Evolutionary conservation across 345 rosid species (phyloP).

Genomic region (Firmiana major): DNA sequence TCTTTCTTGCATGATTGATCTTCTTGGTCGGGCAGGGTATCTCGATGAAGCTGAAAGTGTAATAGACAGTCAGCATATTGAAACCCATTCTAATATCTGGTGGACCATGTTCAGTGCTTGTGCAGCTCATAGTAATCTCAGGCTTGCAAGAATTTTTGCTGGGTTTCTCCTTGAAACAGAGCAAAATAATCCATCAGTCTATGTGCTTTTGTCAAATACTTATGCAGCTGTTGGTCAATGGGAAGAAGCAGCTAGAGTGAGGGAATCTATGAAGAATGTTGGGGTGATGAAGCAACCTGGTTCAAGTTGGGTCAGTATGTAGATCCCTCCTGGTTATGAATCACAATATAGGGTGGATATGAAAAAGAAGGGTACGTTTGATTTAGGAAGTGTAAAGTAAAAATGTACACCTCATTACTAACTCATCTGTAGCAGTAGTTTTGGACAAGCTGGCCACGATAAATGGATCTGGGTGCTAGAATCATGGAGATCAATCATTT

Average conservation of each 20-base stretch:
- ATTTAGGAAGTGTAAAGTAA: background rate
- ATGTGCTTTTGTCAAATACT: conserved; percentile 62
- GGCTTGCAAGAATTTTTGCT: conserved; percentile 55
- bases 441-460: background rate
- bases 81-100: conserved; percentile 36
- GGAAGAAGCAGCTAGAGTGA: conserved; percentile 65
- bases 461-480: background rate
- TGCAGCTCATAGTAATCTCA: conserved; percentile 64
- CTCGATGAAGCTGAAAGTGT: conserved; percentile 60
- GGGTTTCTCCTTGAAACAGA: conserved; percentile 49
- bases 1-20: conserved; percentile 67
- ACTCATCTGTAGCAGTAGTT: background rate
- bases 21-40: conserved; percentile 71
- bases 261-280: conserved; percentile 35
- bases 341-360: background rate
- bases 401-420: background rate
- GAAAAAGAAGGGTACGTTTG: background rate
- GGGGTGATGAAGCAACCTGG: conserved; percentile 57
- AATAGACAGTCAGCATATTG: conserved; percentile 29
- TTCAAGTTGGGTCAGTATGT: conserved; percentile 58
- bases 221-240: conserved; percentile 76
- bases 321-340: background rate
- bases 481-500: background rate
- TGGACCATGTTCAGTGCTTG: conserved; percentile 80
- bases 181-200: conserved; percentile 46